phyloP scores from a whole-genome alignment of 129 eudicot species.

The Lactuca sativa region DNA sequence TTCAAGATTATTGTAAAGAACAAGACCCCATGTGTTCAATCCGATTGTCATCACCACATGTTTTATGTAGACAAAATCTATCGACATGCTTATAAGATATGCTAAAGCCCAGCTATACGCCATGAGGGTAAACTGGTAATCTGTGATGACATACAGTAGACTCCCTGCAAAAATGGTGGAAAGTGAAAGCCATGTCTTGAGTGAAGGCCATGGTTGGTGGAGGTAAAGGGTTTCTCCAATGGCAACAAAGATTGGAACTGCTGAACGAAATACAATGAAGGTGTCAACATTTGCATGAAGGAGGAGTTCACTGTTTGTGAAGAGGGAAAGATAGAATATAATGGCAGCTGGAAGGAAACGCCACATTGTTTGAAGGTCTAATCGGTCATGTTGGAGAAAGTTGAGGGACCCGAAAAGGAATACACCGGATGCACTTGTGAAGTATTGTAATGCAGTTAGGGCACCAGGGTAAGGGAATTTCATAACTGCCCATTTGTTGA shows the following conservation, averaged over 20 bases:
- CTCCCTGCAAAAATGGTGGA: constrained; percentile 76
- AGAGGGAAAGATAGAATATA: constrained; percentile 87
- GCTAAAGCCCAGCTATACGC: constrained; percentile 97
- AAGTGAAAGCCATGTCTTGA: constrained; percentile 72
- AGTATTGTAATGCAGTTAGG: constrained; percentile 88
- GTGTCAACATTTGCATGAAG: constrained; percentile 46
- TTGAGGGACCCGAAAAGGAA: constrained; percentile 63
- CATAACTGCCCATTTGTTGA: constrained; percentile 99
- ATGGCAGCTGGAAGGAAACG: constrained; percentile 86
- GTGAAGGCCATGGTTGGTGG: constrained; percentile 83
- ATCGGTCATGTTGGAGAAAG: constrained; percentile 73
- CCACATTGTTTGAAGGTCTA: constrained; percentile 86
- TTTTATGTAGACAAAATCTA: constrained; percentile 96
- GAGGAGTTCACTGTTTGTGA: constrained; percentile 96
- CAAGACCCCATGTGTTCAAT: constrained; percentile 96
- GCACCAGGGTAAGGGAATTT: constrained; percentile 97
- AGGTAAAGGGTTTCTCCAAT: constrained; percentile 74
- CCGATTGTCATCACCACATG: constrained; percentile 99
- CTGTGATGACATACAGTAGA: constrained; percentile 78
- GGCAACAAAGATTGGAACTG: constrained; percentile 81
- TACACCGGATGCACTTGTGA: constrained; percentile 95
- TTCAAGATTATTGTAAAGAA: constrained; percentile 94
- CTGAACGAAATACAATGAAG: constrained; percentile 76
- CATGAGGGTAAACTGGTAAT: constrained; percentile 89
- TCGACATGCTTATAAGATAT: constrained; percentile 89